Conservation (phyloP, 768 basidiomycete species). For the Auricularia auricula-judae region DNA sequence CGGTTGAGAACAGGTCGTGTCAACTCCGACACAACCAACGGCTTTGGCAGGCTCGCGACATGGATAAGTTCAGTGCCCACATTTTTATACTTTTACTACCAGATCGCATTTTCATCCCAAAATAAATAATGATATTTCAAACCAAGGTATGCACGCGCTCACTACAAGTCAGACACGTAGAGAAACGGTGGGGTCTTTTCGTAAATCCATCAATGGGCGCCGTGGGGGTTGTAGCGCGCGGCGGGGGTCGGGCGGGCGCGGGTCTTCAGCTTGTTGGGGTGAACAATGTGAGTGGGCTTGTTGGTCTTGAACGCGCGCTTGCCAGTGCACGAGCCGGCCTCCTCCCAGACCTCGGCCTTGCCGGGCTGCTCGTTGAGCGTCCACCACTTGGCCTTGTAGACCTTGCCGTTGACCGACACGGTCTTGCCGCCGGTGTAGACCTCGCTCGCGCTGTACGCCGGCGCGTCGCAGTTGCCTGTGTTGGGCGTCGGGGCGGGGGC, state of each 20-base stretch:
- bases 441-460: not conserved
- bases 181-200: not conserved
- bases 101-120: too few relatives aligned
- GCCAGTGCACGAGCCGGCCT: not conserved
- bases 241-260: not conserved
- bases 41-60: too few relatives aligned
- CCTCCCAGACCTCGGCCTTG: not conserved
- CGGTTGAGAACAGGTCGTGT: too few relatives aligned
- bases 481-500: not conserved
- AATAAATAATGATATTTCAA: not conserved
- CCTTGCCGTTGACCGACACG: not conserved
- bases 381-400: conserved; percentile 2
- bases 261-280: not conserved
- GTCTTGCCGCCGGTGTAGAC: not conserved
- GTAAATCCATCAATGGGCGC: not conserved
- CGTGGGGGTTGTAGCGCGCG: conserved; percentile 1
- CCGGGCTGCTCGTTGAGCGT: not conserved
- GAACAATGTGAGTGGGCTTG: not conserved
- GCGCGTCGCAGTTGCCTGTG: not conserved
- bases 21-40: too few relatives aligned
- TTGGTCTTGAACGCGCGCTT: not conserved
- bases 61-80: too few relatives aligned
- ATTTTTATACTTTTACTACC: too few relatives aligned
- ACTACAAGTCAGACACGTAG: not conserved
- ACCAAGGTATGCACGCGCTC: not conserved